These are phyloP conservation scores for Cytospora paraplurivora DNA, from an alignment of 2,329 filamentous ascomycete species.

Conservation along the genomic window DNA sequence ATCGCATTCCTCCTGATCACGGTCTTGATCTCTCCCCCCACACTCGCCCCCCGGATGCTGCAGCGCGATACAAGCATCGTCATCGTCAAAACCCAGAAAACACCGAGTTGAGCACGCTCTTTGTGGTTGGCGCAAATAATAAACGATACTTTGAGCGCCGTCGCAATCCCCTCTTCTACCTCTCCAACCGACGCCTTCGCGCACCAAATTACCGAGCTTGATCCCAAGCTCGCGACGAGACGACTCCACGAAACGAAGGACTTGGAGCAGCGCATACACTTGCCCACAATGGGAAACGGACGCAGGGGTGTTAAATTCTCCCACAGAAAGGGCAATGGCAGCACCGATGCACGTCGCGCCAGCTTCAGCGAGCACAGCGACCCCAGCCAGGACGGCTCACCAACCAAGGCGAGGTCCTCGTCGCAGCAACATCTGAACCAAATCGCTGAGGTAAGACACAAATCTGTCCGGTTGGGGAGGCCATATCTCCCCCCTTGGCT, in stretches of 20 bases:
- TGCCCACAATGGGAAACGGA: constrained; percentile 38
- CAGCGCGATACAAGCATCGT: not conserved
- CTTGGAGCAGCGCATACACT: not conserved
- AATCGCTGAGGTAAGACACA: constrained; percentile 41
- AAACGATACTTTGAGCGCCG: not conserved
- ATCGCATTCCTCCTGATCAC: constrained; percentile 14
- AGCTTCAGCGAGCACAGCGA: constrained; percentile 75
- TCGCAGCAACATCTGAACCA: constrained; percentile 39
- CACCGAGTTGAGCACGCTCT: not conserved
- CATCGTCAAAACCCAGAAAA: not conserved
- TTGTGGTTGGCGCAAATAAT: not conserved
- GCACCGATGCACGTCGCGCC: constrained; percentile 60
- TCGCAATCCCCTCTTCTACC: not conserved
- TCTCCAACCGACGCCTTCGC: constrained; percentile 10
- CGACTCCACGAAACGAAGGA: not conserved
- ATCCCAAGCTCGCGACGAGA: not conserved
- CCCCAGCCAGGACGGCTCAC: constrained; percentile 61
- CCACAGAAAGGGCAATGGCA: constrained; percentile 51
- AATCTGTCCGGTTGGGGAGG: not conserved
- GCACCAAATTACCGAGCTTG: not conserved
- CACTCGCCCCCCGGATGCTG: not conserved
- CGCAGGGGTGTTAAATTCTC: constrained; percentile 59
- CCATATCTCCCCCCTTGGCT: not conserved
- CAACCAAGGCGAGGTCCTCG: constrained; percentile 34
- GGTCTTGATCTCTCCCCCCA: not conserved